phyloP scores from a whole-genome alignment of 73 alveolate genomes.

The Paramecium biaurelia region DNA sequence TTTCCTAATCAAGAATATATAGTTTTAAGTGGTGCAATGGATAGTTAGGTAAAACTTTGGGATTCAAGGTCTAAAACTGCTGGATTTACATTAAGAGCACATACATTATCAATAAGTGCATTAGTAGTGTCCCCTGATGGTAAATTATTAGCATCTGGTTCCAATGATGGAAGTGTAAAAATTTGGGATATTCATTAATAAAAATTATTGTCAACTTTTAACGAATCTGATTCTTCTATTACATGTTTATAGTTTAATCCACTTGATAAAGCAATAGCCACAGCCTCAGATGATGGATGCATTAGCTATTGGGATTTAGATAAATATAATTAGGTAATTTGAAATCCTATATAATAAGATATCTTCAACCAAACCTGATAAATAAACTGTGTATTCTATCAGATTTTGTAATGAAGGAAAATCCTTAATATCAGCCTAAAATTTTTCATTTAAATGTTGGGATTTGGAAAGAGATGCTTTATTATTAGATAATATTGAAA shows the following conservation, averaged over 20 bases:
- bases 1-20: not conserved
- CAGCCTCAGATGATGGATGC: conserved; percentile 54
- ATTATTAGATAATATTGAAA: conserved; percentile 45
- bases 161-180: conserved; percentile 53
- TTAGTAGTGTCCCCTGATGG: conserved; percentile 53
- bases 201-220: conserved; percentile 27
- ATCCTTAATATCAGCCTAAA: conserved; percentile 35
- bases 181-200: conserved; percentile 45
- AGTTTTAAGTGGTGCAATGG: not conserved
- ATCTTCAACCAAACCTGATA: not conserved
- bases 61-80: not conserved
- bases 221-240: conserved; percentile 39
- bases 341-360: not conserved
- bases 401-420: not conserved
- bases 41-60: not conserved
- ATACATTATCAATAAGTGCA: not conserved
- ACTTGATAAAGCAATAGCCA: conserved; percentile 55
- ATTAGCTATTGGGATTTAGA: conserved; percentile 56
- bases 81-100: not conserved
- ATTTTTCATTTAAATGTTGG: conserved; percentile 42
- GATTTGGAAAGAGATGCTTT: conserved; percentile 49
- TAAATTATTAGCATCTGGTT: conserved; percentile 58
- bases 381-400: not conserved
- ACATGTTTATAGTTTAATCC: conserved; percentile 52
- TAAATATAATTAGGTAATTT: not conserved